phyloP scores from a whole-genome alignment of 768 basidiomycete species.

The Dentipellis fragilis region DNA sequence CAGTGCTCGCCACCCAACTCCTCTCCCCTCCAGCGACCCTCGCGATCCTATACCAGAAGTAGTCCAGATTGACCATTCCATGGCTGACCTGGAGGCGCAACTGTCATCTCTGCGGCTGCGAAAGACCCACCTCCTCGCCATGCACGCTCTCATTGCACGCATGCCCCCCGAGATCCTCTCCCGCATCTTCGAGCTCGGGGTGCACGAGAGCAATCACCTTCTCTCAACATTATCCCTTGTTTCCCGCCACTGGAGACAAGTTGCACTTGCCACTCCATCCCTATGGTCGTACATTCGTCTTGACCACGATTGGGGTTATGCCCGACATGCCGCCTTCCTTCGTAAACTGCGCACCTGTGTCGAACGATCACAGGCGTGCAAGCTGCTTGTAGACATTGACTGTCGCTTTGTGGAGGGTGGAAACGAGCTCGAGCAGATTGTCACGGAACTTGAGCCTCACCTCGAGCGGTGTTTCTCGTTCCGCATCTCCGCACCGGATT shows the following conservation, averaged over 20 bases:
- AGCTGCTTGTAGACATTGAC: conserved; percentile 20
- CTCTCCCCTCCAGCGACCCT: conserved; percentile 16
- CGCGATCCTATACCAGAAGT: conserved; percentile 16
- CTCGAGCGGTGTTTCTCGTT: conserved; percentile 22
- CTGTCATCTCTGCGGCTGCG: conserved; percentile 15
- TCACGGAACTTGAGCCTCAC: conserved; percentile 19
- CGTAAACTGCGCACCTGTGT: conserved; percentile 17
- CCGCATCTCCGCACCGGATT: conserved; percentile 18
- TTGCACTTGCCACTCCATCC: conserved; percentile 17
- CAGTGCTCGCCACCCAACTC: not conserved
- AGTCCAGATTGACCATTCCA: conserved; percentile 16
- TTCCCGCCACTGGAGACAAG: conserved; percentile 18
- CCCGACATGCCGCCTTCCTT: conserved; percentile 17
- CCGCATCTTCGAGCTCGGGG: conserved; percentile 22
- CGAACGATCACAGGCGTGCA: conserved; percentile 20
- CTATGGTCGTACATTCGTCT: conserved; percentile 23
- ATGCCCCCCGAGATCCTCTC: conserved; percentile 21
- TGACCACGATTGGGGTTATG: conserved; percentile 17
- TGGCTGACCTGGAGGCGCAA: conserved; percentile 17
- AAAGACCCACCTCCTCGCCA: conserved; percentile 15
- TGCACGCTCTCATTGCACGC: conserved; percentile 17
- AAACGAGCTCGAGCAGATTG: conserved; percentile 15
- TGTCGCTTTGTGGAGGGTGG: conserved; percentile 16
- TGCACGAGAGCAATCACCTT: conserved; percentile 17
- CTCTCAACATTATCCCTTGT: conserved; percentile 17